Conservation (phyloP, 2,329 filamentous ascomycete species). For the Cladosporium sp. region DNA sequence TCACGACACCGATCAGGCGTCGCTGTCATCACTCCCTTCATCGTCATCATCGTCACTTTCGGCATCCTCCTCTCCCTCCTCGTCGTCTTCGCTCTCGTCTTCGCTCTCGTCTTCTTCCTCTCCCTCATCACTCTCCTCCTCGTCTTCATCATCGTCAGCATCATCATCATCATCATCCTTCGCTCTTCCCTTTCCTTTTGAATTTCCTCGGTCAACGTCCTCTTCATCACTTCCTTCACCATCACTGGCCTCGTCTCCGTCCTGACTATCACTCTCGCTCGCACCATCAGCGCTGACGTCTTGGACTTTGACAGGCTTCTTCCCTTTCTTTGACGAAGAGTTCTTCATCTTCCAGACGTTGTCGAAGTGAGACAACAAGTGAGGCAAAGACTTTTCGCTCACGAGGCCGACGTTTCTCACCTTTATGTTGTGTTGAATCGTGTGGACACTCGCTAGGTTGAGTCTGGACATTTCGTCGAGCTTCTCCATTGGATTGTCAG, state of each 20-base stretch:
- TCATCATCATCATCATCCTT: conserved; percentile 8
- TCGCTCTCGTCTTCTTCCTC: not conserved
- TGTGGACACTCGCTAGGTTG: conserved; percentile 17
- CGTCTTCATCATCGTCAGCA: conserved; percentile 12
- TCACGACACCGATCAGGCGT: no score
- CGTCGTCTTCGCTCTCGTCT: not conserved
- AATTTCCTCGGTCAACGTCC: no score
- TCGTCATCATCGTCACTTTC: not conserved
- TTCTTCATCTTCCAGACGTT: not conserved
- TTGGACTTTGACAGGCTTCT: no score
- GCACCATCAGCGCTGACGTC: not conserved
- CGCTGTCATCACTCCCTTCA: not conserved
- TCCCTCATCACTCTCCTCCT: not conserved
- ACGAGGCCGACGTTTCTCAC: conserved; percentile 20
- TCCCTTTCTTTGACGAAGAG: no score
- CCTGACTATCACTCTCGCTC: no score
- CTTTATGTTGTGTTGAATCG: conserved; percentile 22
- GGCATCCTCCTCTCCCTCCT: not conserved
- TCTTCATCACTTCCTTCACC: no score
- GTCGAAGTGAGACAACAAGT: conserved; percentile 5
- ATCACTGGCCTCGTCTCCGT: no score
- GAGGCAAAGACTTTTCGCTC: conserved; percentile 5
- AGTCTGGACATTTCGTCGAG: conserved; percentile 17
- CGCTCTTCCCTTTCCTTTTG: no score
- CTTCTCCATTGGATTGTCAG: conserved; percentile 1